Conservation (phyloP, 2,329 filamentous ascomycete species). For the Mollisiaceae sp. region DNA sequence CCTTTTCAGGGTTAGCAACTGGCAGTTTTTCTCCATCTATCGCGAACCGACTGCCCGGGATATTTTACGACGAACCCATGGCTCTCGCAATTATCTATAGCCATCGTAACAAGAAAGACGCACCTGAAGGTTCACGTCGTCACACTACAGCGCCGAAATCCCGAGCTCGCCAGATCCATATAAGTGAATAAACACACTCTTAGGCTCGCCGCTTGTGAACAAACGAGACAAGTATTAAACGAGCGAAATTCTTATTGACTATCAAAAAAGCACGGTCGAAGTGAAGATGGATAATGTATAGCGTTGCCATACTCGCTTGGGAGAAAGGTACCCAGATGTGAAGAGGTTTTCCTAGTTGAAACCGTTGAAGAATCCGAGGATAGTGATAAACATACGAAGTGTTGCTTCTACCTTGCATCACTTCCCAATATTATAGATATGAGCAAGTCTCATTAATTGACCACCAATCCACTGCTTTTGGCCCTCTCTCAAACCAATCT, state of each 20-base stretch:
- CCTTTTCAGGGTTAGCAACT: too few relatives aligned
- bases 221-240: not conserved
- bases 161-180: not conserved
- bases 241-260: not conserved
- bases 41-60: too few relatives aligned
- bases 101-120: too few relatives aligned
- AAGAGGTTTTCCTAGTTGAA: too few relatives aligned
- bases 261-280: not conserved
- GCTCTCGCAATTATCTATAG: too few relatives aligned
- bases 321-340: too few relatives aligned
- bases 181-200: not conserved
- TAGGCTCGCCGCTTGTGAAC: not conserved
- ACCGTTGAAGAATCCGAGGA: not conserved
- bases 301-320: too few relatives aligned
- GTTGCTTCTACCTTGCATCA: not conserved
- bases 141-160: too few relatives aligned
- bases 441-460: conserved; percentile 13
- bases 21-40: too few relatives aligned
- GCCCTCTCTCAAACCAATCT: conserved; percentile 16
- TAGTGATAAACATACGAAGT: not conserved
- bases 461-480: conserved; percentile 21
- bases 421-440: conserved; percentile 18
- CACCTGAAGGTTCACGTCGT: too few relatives aligned
- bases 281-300: not conserved
- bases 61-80: too few relatives aligned